A percentile compares a stretch with the other conserved stretches of the same genome.
Conservation (phyloP, 108 stramenopile genomes). For the Cyclotella kingstonii region DNA sequence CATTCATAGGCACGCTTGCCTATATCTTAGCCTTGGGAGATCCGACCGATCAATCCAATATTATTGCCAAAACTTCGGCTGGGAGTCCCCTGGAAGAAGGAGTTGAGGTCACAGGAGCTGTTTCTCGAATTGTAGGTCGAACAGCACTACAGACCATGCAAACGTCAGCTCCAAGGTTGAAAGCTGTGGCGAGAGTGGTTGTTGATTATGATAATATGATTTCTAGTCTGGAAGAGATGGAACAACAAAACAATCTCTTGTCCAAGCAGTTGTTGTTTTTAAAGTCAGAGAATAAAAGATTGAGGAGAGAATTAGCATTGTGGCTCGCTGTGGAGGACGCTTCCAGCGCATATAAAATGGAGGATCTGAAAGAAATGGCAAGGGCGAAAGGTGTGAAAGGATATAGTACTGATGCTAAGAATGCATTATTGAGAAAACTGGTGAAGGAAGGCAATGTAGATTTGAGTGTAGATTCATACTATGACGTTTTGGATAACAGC, state of each 20-base stretch:
- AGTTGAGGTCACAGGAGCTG: slow-evolving; percentile 40
- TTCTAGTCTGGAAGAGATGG: slow-evolving; percentile 30
- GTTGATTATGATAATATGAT: slow-evolving; percentile 35
- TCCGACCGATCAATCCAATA: slow-evolving; percentile 32
- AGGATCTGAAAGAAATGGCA: slow-evolving; percentile 44
- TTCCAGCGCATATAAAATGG: slow-evolving; percentile 24
- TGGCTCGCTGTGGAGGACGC: slow-evolving; percentile 34
- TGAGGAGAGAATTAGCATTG: slow-evolving; percentile 27
- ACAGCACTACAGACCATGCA: slow-evolving; percentile 30
- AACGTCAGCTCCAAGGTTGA: slow-evolving; percentile 30
- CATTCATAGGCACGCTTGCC: slow-evolving; percentile 31
- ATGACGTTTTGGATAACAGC: slow-evolving; percentile 3
- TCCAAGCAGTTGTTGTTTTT: slow-evolving; percentile 12
- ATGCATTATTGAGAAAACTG: slow-evolving; percentile 37
- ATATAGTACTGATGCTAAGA: slow-evolving; percentile 40
- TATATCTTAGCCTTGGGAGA: slow-evolving; percentile 42
- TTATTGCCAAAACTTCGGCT: slow-evolving; percentile 9
- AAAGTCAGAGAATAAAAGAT: slow-evolving; percentile 29
- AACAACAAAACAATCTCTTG: slow-evolving; percentile 7
- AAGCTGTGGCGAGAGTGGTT: slow-evolving; percentile 33
- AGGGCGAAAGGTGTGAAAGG: slow-evolving; percentile 21
- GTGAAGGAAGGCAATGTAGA: slow-evolving; percentile 31
- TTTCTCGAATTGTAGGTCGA: slow-evolving; percentile 38
- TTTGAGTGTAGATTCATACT: slow-evolving; percentile 26
- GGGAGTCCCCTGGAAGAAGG: slow-evolving; percentile 26